Evolutionary conservation across 768 basidiomycete genomes (phyloP).

Genomic region (Leccinum uliginosum): DNA sequence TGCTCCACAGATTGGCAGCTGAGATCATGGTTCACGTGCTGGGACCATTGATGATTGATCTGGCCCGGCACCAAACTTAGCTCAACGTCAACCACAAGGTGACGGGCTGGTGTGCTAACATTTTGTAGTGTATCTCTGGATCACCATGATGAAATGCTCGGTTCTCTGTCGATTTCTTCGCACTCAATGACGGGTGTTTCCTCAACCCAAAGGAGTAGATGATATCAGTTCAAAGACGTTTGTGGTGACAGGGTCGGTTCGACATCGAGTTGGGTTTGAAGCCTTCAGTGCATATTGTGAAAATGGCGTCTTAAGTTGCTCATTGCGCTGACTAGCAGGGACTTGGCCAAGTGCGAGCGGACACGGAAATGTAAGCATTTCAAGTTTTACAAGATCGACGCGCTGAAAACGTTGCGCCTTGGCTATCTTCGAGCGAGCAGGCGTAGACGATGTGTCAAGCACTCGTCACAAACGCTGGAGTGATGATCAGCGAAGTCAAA

Average conservation of each 20-base stretch:
- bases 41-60: too few species aligned
- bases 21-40: too few species aligned
- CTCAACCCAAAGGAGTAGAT: slow-evolving; percentile 8
- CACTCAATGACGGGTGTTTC: slow-evolving; percentile 23
- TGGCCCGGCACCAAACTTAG: too few species aligned
- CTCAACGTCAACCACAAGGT: too few species aligned
- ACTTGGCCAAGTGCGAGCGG: slow-evolving; percentile 23
- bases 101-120: too few species aligned
- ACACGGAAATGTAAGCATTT: slow-evolving; percentile 14
- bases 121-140: too few species aligned
- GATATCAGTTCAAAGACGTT: slow-evolving; percentile 45
- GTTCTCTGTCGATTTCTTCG: slow-evolving; percentile 12
- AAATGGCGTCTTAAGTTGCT: slow-evolving; percentile 29
- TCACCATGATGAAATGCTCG: too few species aligned
- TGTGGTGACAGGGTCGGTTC: slow-evolving; percentile 49
- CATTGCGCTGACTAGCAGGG: slow-evolving; percentile 34
- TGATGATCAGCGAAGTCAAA: slow-evolving; percentile 12
- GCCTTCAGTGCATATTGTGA: slow-evolving; percentile 27
- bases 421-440: slow-evolving; percentile 18
- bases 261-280: slow-evolving; percentile 36
- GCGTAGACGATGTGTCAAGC: neutral
- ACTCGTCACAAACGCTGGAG: slow-evolving; percentile 32
- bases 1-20: too few species aligned
- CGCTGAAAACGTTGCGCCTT: neutral
- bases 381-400: neutral